phyloP scores from a whole-genome alignment of 106 monocot genomes.

The Acorus gramineus region DNA sequence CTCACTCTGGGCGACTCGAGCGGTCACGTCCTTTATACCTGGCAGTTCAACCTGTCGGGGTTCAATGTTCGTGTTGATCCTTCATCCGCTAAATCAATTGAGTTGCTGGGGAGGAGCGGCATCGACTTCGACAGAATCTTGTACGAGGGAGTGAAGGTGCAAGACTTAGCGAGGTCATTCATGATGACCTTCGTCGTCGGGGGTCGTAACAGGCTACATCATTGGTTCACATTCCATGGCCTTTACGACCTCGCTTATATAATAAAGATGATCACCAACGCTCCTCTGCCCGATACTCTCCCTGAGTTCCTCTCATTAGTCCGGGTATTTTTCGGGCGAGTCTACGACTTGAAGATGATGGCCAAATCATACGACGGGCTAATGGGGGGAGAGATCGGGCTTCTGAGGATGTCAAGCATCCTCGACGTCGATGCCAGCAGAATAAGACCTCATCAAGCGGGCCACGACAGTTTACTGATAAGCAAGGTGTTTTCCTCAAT shows the following conservation, averaged over 20 bases:
- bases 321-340: not conserved
- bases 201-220: not conserved
- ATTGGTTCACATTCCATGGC: constrained; percentile 3
- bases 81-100: not conserved
- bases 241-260: constrained; percentile 1
- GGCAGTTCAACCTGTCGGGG: not conserved
- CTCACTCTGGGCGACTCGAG: not conserved
- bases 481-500: too few relatives aligned
- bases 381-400: too few relatives aligned
- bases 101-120: not conserved
- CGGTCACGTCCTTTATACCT: too few relatives aligned
- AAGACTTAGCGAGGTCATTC: not conserved
- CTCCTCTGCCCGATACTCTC: constrained; percentile 3
- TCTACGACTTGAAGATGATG: too few relatives aligned
- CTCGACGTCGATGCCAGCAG: too few relatives aligned
- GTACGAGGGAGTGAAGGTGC: not conserved
- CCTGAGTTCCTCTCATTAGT: not conserved
- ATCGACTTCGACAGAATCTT: not conserved
- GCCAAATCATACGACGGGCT: too few relatives aligned
- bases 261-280: not conserved
- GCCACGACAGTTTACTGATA: too few relatives aligned
- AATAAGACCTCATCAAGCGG: too few relatives aligned
- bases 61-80: not conserved
- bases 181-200: too few relatives aligned
- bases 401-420: too few relatives aligned